Evolutionary conservation across 805 yeast species (phyloP).

Genomic region (Zygoascus tannicola): DNA sequence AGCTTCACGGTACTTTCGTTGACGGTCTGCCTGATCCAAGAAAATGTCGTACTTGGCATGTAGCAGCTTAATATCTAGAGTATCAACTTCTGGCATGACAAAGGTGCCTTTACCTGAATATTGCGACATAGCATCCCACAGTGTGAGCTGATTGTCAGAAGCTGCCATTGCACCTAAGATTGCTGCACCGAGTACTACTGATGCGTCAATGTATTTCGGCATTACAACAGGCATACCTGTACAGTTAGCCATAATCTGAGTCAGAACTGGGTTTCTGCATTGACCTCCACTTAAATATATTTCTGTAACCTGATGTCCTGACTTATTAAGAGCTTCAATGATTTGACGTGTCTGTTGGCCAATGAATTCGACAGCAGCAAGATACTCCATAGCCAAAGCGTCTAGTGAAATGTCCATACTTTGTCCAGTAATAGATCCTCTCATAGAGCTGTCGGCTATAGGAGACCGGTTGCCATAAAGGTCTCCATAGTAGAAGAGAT

Average conservation of each 20-base stretch:
- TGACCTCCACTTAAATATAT: conserved; percentile 95
- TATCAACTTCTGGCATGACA: conserved; percentile 53
- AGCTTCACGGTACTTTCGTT: conserved; percentile 61
- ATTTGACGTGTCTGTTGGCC: conserved; percentile 97
- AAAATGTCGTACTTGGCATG: conserved; percentile 75
- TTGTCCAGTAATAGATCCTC: conserved; percentile 85
- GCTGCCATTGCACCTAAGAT: conserved; percentile 92
- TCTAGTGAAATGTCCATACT: conserved; percentile 83
- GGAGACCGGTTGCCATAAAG: conserved; percentile 96
- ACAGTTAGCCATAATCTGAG: conserved; percentile 85
- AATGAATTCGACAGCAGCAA: conserved; percentile 94
- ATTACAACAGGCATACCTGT: conserved; percentile 86
- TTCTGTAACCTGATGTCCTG: conserved; percentile 69
- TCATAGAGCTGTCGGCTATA: conserved; percentile 91
- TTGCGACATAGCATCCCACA: conserved; percentile 82
- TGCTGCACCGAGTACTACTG: conserved; percentile 95
- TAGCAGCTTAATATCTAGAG: conserved; percentile 63
- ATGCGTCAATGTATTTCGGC: conserved; percentile 92
- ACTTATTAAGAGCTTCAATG: conserved; percentile 67
- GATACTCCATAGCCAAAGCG: conserved; percentile 73
- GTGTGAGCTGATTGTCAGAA: conserved; percentile 37
- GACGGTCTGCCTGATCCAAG: conserved; percentile 78
- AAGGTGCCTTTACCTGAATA: conserved; percentile 79
- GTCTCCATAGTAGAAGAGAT: conserved; percentile 90
- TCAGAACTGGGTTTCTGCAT: conserved; percentile 81